Evolutionary conservation across 352 stramenopile species (phyloP).

Genomic region (Phytophthora fragariaefolia): DNA sequence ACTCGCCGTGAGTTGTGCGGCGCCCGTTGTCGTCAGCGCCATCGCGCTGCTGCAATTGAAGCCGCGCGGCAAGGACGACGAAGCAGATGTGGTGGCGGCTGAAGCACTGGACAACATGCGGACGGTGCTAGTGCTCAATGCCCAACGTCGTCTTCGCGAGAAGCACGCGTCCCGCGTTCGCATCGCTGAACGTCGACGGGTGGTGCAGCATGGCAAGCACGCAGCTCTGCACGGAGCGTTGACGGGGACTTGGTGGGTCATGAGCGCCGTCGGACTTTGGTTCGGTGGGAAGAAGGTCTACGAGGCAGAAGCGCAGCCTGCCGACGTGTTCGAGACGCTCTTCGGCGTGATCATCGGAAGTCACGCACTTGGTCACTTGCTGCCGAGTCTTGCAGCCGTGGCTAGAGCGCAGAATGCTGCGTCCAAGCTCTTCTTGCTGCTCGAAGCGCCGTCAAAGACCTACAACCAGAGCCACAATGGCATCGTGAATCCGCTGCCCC

Average conservation of each 20-base stretch:
- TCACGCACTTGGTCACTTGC: constrained; percentile 30
- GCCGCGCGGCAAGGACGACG: constrained; percentile 6
- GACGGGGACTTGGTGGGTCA: constrained; percentile 32
- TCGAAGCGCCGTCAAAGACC: constrained; percentile 15
- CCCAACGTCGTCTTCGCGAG: constrained; percentile 30
- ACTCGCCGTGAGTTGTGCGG: constrained; percentile 19
- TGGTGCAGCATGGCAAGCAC: constrained; percentile 14
- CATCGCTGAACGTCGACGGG: constrained; percentile 12
- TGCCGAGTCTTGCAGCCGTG: constrained; percentile 21
- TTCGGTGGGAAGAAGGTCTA: constrained; percentile 38
- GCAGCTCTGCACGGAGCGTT: constrained; percentile 19
- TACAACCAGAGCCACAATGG: constrained; percentile 1
- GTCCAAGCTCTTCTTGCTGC: constrained; percentile 28
- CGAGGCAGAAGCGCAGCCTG: constrained; percentile 22
- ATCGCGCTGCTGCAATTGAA: background rate
- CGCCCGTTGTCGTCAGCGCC: constrained; percentile 15
- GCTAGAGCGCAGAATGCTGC: constrained; percentile 8
- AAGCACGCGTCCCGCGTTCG: constrained; percentile 32
- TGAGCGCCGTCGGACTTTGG: constrained; percentile 37
- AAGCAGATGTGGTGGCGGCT: constrained; percentile 25
- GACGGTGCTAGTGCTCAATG: constrained; percentile 40
- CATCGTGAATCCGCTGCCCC: constrained; percentile 19
- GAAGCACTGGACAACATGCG: constrained; percentile 39
- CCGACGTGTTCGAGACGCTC: constrained; percentile 24
- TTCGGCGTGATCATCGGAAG: constrained; percentile 32